A percentile compares a stretch with the other conserved stretches of the same genome.
Evolutionary conservation across 2,329 filamentous ascomycete genomes (phyloP).

Genomic region (Arthrobotrys pseudoclavata): DNA sequence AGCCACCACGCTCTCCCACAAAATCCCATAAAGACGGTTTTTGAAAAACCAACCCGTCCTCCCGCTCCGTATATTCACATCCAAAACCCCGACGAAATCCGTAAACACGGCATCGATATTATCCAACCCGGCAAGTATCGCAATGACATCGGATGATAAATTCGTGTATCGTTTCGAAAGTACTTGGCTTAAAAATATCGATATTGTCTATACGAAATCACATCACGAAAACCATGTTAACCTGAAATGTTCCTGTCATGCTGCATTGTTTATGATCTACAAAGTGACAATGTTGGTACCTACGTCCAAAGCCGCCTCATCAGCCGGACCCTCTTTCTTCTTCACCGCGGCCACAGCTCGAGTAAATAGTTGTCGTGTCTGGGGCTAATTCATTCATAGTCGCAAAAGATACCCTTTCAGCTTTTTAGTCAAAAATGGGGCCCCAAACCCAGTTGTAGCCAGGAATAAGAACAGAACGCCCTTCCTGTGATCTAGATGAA

Average conservation of each 20-base stretch:
- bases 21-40: slow-evolving; percentile 72
- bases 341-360: slow-evolving; percentile 79
- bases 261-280: neutral
- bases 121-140: slow-evolving; percentile 87
- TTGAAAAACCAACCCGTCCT: slow-evolving; percentile 75
- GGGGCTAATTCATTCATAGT: slow-evolving; percentile 67
- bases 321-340: slow-evolving; percentile 72
- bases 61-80: slow-evolving; percentile 84
- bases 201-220: slow-evolving; percentile 78
- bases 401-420: slow-evolving; percentile 46
- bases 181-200: slow-evolving; percentile 84
- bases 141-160: slow-evolving; percentile 93
- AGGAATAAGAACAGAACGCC: neutral
- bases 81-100: slow-evolving; percentile 86
- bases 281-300: slow-evolving; percentile 63
- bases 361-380: slow-evolving; percentile 82
- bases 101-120: slow-evolving; percentile 87
- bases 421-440: slow-evolving; percentile 51
- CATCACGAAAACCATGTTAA: neutral
- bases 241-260: neutral
- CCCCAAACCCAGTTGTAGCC: slow-evolving; percentile 12
- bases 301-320: slow-evolving; percentile 89
- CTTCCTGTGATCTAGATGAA: too few relatives aligned
- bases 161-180: slow-evolving; percentile 93
- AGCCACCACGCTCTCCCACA: slow-evolving; percentile 75